Conservation (phyloP, 495 filamentous ascomycete species). For the Penicillium odoratum region DNA sequence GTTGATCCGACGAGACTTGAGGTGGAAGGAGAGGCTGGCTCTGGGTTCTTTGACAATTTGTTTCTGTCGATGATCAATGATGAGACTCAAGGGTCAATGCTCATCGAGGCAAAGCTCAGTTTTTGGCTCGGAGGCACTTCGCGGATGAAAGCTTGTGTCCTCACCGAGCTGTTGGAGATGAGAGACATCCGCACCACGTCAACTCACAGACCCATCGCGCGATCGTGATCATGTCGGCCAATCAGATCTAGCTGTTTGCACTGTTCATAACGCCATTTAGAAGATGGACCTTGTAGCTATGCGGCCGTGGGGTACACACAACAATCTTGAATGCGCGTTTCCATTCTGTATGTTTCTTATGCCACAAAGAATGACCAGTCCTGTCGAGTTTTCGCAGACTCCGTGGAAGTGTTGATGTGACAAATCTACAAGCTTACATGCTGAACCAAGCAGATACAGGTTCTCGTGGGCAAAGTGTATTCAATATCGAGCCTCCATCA, state of each 20-base stretch:
- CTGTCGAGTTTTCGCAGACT: neutral
- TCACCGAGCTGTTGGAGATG: neutral
- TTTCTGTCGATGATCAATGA: neutral
- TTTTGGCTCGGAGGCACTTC: neutral
- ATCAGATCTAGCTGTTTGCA: neutral
- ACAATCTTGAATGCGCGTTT: neutral
- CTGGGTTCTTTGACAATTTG: neutral
- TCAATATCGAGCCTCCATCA: neutral
- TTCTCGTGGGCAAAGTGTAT: neutral
- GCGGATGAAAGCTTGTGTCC: neutral
- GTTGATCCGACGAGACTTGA: slow-evolving; percentile 4
- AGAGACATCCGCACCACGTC: neutral
- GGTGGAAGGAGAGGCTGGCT: neutral
- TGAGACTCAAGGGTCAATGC: neutral
- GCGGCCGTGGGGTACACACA: neutral
- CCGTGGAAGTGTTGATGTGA: neutral
- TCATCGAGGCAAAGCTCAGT: neutral
- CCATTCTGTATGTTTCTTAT: neutral
- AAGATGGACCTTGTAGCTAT: neutral
- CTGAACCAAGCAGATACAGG: neutral
- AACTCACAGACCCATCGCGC: neutral
- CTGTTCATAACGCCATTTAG: neutral
- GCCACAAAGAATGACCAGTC: neutral
- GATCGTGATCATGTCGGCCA: neutral
- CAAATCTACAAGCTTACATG: neutral